A percentile compares a stretch with the other conserved stretches of the same genome.
Conservation (phyloP, 2,329 filamentous ascomycete species). For the Scedosporium apiospermum region DNA sequence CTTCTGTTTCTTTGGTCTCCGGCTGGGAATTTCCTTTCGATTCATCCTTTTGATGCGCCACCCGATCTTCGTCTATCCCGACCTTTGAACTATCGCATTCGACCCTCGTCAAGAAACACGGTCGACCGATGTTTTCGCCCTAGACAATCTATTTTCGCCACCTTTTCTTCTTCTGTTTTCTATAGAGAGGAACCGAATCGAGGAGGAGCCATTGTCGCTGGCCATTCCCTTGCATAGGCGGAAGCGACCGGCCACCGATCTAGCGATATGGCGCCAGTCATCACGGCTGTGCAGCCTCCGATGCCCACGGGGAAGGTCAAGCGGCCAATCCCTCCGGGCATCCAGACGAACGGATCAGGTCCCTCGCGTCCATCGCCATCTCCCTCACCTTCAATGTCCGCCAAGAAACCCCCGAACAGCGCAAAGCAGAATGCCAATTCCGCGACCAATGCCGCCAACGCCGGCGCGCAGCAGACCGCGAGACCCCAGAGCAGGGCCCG, state of each 20-base stretch:
- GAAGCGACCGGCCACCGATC: neutral
- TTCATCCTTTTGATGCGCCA: neutral
- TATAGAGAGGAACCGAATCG: neutral
- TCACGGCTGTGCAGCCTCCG: conserved; percentile 32
- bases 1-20: neutral
- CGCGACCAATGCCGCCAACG: conserved; percentile 23
- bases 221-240: neutral
- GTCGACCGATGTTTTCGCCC: conserved; percentile 1
- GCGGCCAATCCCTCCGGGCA: conserved; percentile 54
- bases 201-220: conserved; percentile 8
- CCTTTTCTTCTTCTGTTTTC: neutral
- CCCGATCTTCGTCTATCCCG: neutral
- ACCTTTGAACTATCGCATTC: neutral
- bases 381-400: conserved; percentile 46
- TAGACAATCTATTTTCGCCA: neutral
- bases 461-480: conserved; percentile 29
- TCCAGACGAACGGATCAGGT: conserved; percentile 55
- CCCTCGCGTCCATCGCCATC: conserved; percentile 53
- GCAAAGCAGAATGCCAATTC: conserved; percentile 23
- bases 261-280: conserved; percentile 43
- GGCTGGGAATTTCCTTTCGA: neutral
- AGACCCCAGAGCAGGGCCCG: conserved; percentile 48
- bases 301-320: conserved; percentile 47
- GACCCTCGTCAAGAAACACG: neutral
- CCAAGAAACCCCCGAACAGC: conserved; percentile 40